These are phyloP conservation scores for Fusarium torreyae DNA, from an alignment of 2,329 filamentous ascomycete genomes.

Conservation along the genomic window DNA sequence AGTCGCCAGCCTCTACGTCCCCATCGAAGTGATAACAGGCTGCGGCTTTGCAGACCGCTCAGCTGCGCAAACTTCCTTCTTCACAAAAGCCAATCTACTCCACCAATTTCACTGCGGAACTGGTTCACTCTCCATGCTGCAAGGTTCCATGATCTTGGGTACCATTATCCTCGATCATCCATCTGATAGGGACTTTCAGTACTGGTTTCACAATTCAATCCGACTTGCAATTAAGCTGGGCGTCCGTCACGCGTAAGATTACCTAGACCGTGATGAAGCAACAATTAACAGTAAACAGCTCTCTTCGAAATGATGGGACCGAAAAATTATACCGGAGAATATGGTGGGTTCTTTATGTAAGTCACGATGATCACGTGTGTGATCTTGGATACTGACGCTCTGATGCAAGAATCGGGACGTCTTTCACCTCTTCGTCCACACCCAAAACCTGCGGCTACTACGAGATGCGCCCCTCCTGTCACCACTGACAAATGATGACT, in stretches of 20 bases:
- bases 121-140: conserved; percentile 15
- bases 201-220: conserved; percentile 41
- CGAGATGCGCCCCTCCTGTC: not conserved
- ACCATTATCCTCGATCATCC: conserved; percentile 30
- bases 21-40: conserved; percentile 16
- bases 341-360: conserved; percentile 41
- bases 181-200: conserved; percentile 33
- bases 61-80: conserved; percentile 28
- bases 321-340: conserved; percentile 30
- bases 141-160: conserved; percentile 33
- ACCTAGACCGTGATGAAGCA: rapidly evolving
- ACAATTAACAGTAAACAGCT: not conserved
- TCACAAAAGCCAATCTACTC: conserved; percentile 36
- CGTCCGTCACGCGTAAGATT: conserved; percentile 13
- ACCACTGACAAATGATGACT: conserved; percentile 18
- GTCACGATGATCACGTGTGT: not conserved
- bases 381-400: not conserved
- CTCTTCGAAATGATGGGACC: not conserved
- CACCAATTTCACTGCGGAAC: conserved; percentile 39
- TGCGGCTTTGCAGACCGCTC: conserved; percentile 30
- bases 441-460: conserved; percentile 3
- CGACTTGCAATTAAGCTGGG: conserved; percentile 24
- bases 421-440: conserved; percentile 33
- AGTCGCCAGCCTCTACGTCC: not conserved
- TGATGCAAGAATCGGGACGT: conserved; percentile 11